Evolutionary conservation across 78 protist species (phyloP).

Genomic region (Protostelium mycophagum): DNA sequence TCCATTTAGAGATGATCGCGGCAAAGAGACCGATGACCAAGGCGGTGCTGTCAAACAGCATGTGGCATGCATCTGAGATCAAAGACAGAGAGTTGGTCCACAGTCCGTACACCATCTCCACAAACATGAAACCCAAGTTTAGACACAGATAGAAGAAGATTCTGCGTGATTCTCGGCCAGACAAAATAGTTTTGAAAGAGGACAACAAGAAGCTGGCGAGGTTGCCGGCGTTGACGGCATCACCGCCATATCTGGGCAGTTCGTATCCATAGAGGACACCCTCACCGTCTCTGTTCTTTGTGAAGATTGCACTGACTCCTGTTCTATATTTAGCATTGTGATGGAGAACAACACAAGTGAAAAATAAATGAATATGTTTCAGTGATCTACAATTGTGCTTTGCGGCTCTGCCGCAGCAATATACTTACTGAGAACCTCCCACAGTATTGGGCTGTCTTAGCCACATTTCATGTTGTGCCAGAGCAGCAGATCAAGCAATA

Average conservation of each 20-base stretch:
- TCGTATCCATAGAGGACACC: neutral
- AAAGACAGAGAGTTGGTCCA: constrained; percentile 89
- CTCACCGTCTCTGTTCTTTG: neutral
- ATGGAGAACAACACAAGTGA: too few relatives aligned
- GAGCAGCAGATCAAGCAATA: too few relatives aligned
- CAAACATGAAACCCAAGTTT: constrained; percentile 81
- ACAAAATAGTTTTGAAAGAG: neutral
- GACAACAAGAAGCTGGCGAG: neutral
- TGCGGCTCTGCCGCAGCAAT: too few relatives aligned
- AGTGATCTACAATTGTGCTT: too few relatives aligned
- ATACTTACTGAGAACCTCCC: too few relatives aligned
- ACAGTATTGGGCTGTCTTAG: too few relatives aligned
- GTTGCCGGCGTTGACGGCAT: neutral
- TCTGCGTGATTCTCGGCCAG: constrained; percentile 2
- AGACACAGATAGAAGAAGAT: constrained; percentile 75
- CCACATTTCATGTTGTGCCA: too few relatives aligned
- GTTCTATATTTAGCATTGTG: too few relatives aligned
- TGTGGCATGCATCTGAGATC: constrained; percentile 93
- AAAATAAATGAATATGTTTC: too few relatives aligned
- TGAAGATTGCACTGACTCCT: neutral
- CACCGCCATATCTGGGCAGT: neutral
- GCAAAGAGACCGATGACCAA: constrained; percentile 84
- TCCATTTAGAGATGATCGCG: constrained; percentile 72
- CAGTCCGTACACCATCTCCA: constrained; percentile 90
- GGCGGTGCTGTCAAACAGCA: constrained; percentile 92